Evolutionary conservation across 768 basidiomycete species (phyloP).

Genomic region (Calocera cornea): DNA sequence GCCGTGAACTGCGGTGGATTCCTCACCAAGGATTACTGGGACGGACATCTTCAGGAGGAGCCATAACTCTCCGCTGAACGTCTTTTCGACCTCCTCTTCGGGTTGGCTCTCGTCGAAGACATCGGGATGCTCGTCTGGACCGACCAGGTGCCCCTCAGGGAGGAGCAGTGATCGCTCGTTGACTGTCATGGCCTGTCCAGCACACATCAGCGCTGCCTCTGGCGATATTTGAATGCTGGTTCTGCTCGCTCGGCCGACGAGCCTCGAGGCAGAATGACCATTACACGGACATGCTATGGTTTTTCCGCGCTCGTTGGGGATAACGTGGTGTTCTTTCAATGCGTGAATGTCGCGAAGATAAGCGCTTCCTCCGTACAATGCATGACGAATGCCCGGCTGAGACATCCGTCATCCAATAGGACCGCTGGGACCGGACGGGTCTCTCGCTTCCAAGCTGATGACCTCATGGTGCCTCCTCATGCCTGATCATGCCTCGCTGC

Average conservation of each 20-base stretch:
- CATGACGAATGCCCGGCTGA: neutral
- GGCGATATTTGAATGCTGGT: neutral
- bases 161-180: neutral
- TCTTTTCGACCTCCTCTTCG: neutral
- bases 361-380: neutral
- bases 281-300: neutral
- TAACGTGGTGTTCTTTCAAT: neutral
- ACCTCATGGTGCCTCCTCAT: neutral
- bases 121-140: neutral
- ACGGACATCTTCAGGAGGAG: neutral
- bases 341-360: neutral
- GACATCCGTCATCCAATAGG: neutral
- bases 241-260: neutral
- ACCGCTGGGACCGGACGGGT: neutral
- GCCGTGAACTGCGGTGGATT: neutral
- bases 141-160: neutral
- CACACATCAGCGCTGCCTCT: neutral
- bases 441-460: neutral
- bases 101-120: neutral
- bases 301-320: neutral
- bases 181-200: neutral
- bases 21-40: constrained; percentile 4
- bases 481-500: neutral
- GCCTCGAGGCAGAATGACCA: neutral
- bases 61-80: neutral